Evolutionary conservation across 768 basidiomycete species (phyloP), one percentile per base, ranked within the genome.

Genomic region (Tricholoma bakamatsutake): DNA sequence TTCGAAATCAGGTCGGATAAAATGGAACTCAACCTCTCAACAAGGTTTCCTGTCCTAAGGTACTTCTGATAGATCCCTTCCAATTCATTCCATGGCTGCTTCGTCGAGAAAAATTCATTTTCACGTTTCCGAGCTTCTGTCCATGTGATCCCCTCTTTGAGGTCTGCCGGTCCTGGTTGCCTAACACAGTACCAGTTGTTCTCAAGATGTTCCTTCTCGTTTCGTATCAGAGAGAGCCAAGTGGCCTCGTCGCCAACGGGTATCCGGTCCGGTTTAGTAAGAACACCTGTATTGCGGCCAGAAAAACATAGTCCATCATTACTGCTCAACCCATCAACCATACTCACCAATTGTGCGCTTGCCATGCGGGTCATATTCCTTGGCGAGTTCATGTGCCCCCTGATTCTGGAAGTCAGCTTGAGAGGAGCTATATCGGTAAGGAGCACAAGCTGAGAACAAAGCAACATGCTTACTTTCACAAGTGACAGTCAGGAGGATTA

Each of bases 351-450:
- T 84, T 0, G 88, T 91, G 4, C 87, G 76, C 50, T 75, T 76
- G 0, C 88, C 87, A 1, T 80, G 69, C 0, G 83, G 80, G 57
- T 90, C 88, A 48, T 78, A 69, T 12, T 70, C 50, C 61, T 83
- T 84, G 0, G 86, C 81, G 0, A 91, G 70, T n/a, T 78, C 71
- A 56, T 85, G 82, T 0, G 88, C 88, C 0, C 84, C 85, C 65
- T 91, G 88, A 42, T 88, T 92, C 60, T 90, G 86, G 17, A 87
- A 88, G 58, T 92, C 88, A 51, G 87, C 90, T 91, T 46, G 30
- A 43, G 42, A 27, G 15, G 53, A 9, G 46, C 39, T 55, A 7
- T 12, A n/a, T 17, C 12, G 27, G 21, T 48, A 18, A 52, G 52
- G n/a, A 37, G 11, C 31, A 31, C 15, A 11, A 45, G 40, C 31